These are phyloP conservation scores for Aspergillus tanneri DNA, from an alignment of 2,329 filamentous ascomycete genomes.

Conservation along the genomic window DNA sequence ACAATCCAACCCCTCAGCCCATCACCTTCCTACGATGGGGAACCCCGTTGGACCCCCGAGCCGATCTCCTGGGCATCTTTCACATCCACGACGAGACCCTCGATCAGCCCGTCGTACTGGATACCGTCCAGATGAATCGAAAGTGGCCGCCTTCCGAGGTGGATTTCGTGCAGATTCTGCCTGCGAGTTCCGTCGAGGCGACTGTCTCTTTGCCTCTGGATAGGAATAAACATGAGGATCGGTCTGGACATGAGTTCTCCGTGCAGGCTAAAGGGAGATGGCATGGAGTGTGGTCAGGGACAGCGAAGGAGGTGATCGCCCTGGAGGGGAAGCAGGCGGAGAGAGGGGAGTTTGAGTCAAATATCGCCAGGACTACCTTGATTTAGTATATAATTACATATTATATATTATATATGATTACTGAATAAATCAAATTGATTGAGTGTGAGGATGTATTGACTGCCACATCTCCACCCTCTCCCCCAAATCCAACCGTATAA, in stretches of 20 bases:
- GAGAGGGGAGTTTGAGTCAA: neutral
- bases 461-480: neutral
- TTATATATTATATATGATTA: neutral
- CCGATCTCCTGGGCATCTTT: constrained; percentile 33
- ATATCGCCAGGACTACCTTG: neutral
- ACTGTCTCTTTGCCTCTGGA: constrained; percentile 27
- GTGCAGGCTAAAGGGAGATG: constrained; percentile 35
- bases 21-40: constrained; percentile 41
- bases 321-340: neutral
- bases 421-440: too few relatives aligned
- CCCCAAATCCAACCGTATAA: neutral
- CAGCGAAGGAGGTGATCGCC: neutral
- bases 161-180: constrained; percentile 33
- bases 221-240: too few relatives aligned
- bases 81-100: constrained; percentile 25
- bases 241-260: constrained; percentile 33
- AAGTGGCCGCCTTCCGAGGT: constrained; percentile 30
- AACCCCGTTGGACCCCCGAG: constrained; percentile 36
- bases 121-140: constrained; percentile 35
- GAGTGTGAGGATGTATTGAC: too few relatives aligned
- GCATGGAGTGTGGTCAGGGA: constrained; percentile 38
- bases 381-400: neutral
- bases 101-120: constrained; percentile 22
- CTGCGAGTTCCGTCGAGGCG: constrained; percentile 22
- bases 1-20: constrained; percentile 26